These are phyloP conservation scores for Deinandra increscens DNA, from an alignment of 129 eudicot genomes.

Conservation along the genomic window DNA sequence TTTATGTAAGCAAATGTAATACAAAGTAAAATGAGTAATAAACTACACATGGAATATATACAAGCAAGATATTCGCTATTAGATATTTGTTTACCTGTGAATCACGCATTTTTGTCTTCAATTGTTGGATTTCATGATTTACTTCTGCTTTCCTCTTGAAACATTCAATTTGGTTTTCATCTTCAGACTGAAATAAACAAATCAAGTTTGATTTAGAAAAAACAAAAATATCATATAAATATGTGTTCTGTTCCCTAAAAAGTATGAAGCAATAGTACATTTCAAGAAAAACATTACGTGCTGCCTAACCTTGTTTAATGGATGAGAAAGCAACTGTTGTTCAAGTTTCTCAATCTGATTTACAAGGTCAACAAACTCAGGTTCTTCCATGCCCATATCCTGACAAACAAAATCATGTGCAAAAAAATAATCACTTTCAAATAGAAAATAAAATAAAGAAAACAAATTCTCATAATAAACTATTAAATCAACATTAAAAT, in stretches of 20 bases:
- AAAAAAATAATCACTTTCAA: background rate
- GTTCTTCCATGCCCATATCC: constrained; percentile 94
- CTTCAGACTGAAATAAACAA: constrained; percentile 67
- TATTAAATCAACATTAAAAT: background rate
- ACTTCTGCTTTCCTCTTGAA: constrained; percentile 95
- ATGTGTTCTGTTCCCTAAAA: background rate
- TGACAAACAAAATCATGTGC: constrained; percentile 27
- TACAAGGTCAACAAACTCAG: constrained; percentile 80
- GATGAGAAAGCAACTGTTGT: constrained; percentile 68
- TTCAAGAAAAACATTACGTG: background rate
- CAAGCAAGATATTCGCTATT: background rate
- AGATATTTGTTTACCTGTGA: constrained; percentile 62
- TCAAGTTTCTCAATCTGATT: constrained; percentile 80
- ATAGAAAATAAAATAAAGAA: background rate
- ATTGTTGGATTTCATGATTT: constrained; percentile 95
- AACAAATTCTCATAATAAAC: background rate
- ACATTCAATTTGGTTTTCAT: constrained; percentile 73
- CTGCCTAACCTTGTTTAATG: constrained; percentile 72
- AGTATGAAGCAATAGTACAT: background rate
- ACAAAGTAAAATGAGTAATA: background rate
- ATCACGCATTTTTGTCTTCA: constrained; percentile 92
- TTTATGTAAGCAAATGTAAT: constrained; percentile 4
- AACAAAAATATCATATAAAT: background rate
- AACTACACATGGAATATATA: background rate
- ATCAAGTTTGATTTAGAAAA: background rate